Conservation (phyloP, 1,139 yeast genomes). For the Diutina pseudorugosa region DNA sequence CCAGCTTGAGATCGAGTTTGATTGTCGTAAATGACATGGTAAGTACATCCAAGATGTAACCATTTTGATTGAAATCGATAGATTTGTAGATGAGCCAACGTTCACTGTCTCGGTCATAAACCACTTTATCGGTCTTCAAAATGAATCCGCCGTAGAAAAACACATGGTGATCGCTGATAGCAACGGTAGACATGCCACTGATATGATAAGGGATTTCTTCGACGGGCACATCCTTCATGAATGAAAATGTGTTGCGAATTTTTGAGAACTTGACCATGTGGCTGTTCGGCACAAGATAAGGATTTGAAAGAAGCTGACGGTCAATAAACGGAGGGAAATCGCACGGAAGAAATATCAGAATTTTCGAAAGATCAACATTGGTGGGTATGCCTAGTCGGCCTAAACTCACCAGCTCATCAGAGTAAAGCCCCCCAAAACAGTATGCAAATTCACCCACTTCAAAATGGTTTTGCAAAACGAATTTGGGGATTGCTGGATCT, state of each 20-base stretch:
- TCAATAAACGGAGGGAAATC: conserved; percentile 30
- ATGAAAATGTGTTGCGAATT: conserved; percentile 19
- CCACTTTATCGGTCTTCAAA: conserved; percentile 15
- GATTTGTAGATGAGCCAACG: conserved; percentile 27
- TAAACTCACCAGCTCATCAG: conserved; percentile 13
- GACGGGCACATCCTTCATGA: conserved; percentile 10
- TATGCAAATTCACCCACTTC: conserved; percentile 22
- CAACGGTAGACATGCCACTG: conserved; percentile 18
- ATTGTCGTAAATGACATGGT: conserved; percentile 22
- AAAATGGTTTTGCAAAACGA: conserved; percentile 24
- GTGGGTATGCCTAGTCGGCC: conserved; percentile 24
- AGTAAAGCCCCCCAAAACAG: conserved; percentile 27
- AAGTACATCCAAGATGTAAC: conserved; percentile 23
- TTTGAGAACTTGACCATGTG: conserved; percentile 21
- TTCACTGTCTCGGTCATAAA: conserved; percentile 14
- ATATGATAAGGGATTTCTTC: conserved; percentile 18
- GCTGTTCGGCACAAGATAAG: conserved; percentile 20
- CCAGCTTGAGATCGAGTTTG: conserved; percentile 12
- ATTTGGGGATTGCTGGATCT: conserved; percentile 4
- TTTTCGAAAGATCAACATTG: conserved; percentile 16
- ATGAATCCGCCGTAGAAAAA: conserved; percentile 33
- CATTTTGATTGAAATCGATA: conserved; percentile 22
- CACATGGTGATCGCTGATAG: conserved; percentile 23
- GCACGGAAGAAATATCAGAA: conserved; percentile 28
- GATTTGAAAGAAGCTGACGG: conserved; percentile 22